Evolutionary conservation across 1,284 basidiomycete species (phyloP).

Genomic region (Austroboletus olivaceoglutinosus): DNA sequence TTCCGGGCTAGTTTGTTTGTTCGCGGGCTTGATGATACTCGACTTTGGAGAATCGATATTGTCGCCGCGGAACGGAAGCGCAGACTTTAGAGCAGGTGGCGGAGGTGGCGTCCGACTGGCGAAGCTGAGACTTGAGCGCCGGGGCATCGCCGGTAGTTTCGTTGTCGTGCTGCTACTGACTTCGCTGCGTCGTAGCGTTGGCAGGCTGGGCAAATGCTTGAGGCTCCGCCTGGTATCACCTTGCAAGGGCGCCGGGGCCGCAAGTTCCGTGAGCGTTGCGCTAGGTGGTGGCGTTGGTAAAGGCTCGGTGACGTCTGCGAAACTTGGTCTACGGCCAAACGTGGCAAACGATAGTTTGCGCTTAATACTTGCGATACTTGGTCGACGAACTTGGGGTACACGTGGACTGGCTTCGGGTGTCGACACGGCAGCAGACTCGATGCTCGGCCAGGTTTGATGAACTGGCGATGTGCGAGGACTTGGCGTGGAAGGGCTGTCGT

Average conservation of each 20-base stretch:
- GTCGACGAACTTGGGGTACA: slow-evolving; percentile 17
- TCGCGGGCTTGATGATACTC: slow-evolving; percentile 19
- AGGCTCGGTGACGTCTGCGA: slow-evolving; percentile 19
- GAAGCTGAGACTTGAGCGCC: slow-evolving; percentile 21
- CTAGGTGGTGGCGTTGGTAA: slow-evolving; percentile 18
- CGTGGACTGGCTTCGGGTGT: slow-evolving; percentile 12
- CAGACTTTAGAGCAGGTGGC: not conserved
- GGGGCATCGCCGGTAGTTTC: slow-evolving; percentile 5
- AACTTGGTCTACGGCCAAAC: slow-evolving; percentile 24
- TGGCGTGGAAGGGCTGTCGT: slow-evolving; percentile 19
- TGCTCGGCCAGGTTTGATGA: slow-evolving; percentile 23
- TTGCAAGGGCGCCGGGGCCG: slow-evolving; percentile 16
- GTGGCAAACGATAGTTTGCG: slow-evolving; percentile 31
- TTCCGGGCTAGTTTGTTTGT: slow-evolving; percentile 4
- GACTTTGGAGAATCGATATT: slow-evolving; percentile 4
- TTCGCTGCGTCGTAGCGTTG: slow-evolving; percentile 12
- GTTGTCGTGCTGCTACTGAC: not conserved
- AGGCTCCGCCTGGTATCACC: slow-evolving; percentile 10
- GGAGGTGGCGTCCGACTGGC: not conserved
- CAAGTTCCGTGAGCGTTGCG: slow-evolving; percentile 15
- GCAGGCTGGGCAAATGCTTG: slow-evolving; percentile 26
- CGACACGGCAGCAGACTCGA: slow-evolving; percentile 13
- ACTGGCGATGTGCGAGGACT: slow-evolving; percentile 16
- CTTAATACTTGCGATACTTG: slow-evolving; percentile 30
- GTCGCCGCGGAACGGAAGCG: slow-evolving; percentile 4